Base-by-base conservation (phyloP, 2,329 filamentous ascomycete genomes). In the Penicillium sp. region DNA sequence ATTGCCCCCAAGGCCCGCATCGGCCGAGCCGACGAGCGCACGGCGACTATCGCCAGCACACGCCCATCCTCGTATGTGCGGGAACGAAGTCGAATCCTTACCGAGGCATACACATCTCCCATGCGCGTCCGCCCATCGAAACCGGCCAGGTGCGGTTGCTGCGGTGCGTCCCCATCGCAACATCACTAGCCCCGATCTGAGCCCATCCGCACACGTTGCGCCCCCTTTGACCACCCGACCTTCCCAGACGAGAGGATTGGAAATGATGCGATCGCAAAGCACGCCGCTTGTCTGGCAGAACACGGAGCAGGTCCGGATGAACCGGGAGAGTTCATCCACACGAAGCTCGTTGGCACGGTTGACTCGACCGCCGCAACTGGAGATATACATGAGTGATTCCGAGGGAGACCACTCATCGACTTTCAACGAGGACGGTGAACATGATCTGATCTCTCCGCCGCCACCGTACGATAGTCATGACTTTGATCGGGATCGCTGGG, bases 201-300 rank as follows among this genome's bases (percentile, higher is more conserved):
- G 32, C 33, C 40, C 32, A 40, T 35, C 36, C 26, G 25, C 37
- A 9, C 38, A 29, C 11, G 25, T 27, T 18, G 27, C 34, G 25
- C 39, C 43, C 9, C 35, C 43, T 9, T 9, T 36, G 24, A 11
- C 18, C 24, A 45, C 27, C 18, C 35, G 13, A 32, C 38, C 32
- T 39, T 35, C 25, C 29, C 9, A 28, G 24, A n/a, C 35, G 28
- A 35, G 29, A 36, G 24, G n/a, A 26, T 26, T 25, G 7, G 35
- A 32, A 25, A 27, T 35, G 7, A 38, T 13, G 24, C 42, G 47
- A 35, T n/a, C 48, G 38, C 50, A 37, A 7, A 51, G 46, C 25
- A 51, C 41, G 32, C 49, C 52, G 3, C 57, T 68, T 9, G 49
- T 63, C 13, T 68, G 66, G 66, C 42, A 62, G 1, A 65, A 67